Percentiles rank a stretch among this genome's conserved stretches.
These are phyloP conservation scores for Colletotrichum tropicicola DNA, from an alignment of 2,329 filamentous ascomycete genomes.

Conservation along the genomic window DNA sequence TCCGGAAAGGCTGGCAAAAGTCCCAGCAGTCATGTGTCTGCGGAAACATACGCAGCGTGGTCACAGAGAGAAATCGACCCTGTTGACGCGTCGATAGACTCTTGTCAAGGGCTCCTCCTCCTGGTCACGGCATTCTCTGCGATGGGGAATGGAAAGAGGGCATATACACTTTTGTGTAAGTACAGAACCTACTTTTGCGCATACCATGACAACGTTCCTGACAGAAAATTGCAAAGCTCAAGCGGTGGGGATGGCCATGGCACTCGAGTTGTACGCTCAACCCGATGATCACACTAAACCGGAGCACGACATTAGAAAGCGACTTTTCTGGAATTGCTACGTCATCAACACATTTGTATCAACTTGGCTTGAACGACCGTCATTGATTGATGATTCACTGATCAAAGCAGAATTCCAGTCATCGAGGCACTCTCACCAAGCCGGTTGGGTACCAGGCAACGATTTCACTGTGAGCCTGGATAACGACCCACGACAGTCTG, in stretches of 20 bases:
- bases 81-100: neutral
- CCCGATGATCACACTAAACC: neutral
- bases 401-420: conserved; percentile 2
- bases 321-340: conserved; percentile 21
- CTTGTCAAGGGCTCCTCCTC: conserved; percentile 11
- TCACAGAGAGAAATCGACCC: conserved; percentile 11
- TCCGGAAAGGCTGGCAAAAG: conserved; percentile 2
- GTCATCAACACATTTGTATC: conserved; percentile 16
- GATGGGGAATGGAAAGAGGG: conserved; percentile 7
- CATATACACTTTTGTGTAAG: conserved; percentile 12
- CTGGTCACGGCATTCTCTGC: conserved; percentile 6
- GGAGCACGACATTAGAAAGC: neutral
- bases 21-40: conserved; percentile 19
- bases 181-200: neutral
- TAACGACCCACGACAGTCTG: neutral
- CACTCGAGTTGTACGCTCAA: conserved; percentile 1
- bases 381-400: conserved; percentile 12
- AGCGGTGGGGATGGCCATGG: conserved; percentile 12
- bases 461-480: neutral
- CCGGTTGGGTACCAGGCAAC: neutral
- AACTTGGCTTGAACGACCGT: conserved; percentile 20
- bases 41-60: conserved; percentile 16
- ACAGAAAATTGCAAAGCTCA: too few species aligned
- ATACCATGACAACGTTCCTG: too few species aligned
- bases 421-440: neutral